Evolutionary conservation across 2,329 filamentous ascomycete genomes (phyloP), one percentile per base, ranked within the genome.

Genomic region (Phaeomoniella chlamydospora): DNA sequence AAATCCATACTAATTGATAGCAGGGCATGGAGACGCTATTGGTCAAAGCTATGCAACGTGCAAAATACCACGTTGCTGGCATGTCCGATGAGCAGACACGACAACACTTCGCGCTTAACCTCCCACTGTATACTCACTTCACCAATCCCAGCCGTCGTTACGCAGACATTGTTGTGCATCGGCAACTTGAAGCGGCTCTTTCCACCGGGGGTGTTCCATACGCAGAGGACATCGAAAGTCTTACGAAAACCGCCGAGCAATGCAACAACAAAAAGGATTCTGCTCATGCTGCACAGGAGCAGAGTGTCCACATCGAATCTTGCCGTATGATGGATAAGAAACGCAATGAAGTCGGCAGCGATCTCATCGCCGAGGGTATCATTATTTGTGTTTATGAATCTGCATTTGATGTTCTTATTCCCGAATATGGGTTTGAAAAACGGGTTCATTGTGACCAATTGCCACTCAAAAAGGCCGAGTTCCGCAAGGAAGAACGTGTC

Each of bases 201-300:
- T 90, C 85, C 1, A 74, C 85, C 37, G 83, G 82, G 43, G 72
- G 78, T 43, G 70, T 83, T 33, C 86, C 94, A 50, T 94, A 90
- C 57, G 77, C 66, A 3, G 90, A 98, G 46, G 90, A 98, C 42
- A 59, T 90, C 41, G 90, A 98, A 54, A 78, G 69, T 39, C 67
- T 98, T 30, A 77, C 77, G 49, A 98, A 96, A 74, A 93, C 82
- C 35, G 82, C 87, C 5, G 90, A 98, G 59, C 76, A 84, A 47
- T 94, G 85, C 70, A 98, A 98, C 66, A 94, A 83, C 54, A 98
- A 96, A 77, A 98, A 96, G 60, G 90, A 98, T 55, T 96, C 87
- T 10, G 86, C 90, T 1, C 88, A 94, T 62, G 90, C 85, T 51
- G 90, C 90, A 11, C 90, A 98, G 58, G 90, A 98, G 58, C 90